Evolutionary conservation across 2,329 filamentous ascomycete genomes (phyloP), one percentile per base, ranked within the genome.

Genomic region (Domatiomyces catenatus): DNA sequence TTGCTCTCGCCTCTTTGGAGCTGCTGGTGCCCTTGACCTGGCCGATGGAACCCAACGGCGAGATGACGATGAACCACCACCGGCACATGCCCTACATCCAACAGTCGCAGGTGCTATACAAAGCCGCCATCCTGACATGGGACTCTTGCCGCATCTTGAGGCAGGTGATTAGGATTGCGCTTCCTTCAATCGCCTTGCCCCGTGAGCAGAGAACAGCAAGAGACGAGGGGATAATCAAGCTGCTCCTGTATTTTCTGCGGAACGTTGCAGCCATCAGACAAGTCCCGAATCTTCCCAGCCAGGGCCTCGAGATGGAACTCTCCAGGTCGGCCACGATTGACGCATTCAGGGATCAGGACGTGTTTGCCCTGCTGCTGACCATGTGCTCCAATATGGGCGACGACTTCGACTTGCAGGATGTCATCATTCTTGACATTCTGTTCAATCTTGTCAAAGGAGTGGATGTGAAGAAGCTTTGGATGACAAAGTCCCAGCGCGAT

Each of bases 401-500:
- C 42, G 90, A 96, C 60, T 98, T 95, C 65, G 81, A 83, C 54
- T 80, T 81, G 15, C 87, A 96, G 59, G 90, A 96, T 62, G 81
- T 90, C 1, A 76, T 88, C n/a, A 67, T 95, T 19, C 78, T 98
- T 68, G 92, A 98, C 63, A 85, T 90, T 42, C 69, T 98, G 24
- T 98, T 94, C 66, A 87, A 96, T 60, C 66, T 98, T 1, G 77
- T 96, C 52, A 96, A 96, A 65, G 86, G 89, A 18, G 81, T 96
- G 12, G 83, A 94, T 64, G 75, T 84, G 2, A 77, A 83, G 53
- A 86, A 87, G 63, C 70, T 98, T 1, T 96, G 95, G 64, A 83
- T 94, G 77, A 77, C 84, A 56, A 81, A 92, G 49, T 73, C 79
- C 55, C 79, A 90, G 63, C 70, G 86, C 47, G 78, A 75, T 54